These are phyloP conservation scores for Corchorus olitorius DNA, from an alignment of 345 rosid genomes.

Conservation along the genomic window DNA sequence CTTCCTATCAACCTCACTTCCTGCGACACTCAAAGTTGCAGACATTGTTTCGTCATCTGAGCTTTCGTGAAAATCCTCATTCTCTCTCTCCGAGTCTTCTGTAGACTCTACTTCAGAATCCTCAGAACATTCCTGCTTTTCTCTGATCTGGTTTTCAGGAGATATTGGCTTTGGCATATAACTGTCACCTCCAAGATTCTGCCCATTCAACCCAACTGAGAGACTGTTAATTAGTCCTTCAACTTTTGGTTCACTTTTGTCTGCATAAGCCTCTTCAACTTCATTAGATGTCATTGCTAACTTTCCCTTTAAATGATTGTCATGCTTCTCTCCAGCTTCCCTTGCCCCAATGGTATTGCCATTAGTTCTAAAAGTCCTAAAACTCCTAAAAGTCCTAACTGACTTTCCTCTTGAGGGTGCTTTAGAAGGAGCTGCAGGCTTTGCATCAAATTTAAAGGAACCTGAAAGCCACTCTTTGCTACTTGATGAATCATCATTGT, in stretches of 20 bases:
- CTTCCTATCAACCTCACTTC: conserved; percentile 79
- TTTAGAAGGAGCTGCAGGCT: conserved; percentile 31
- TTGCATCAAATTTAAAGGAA: conserved; percentile 42
- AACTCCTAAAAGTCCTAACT: conserved; percentile 72
- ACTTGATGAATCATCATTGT: conserved; percentile 26
- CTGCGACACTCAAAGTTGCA: conserved; percentile 37
- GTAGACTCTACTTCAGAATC: conserved; percentile 12
- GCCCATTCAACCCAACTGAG: conserved; percentile 21
- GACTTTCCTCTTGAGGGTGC: conserved; percentile 60
- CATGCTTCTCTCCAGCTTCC: conserved; percentile 32
- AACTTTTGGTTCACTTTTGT: conserved; percentile 24
- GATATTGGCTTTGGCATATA: conserved; percentile 13
- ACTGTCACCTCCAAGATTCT: conserved; percentile 17
- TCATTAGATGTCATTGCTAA: conserved; percentile 18
- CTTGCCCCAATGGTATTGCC: conserved; percentile 27
- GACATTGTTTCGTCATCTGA: conserved; percentile 37
- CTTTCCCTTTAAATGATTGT: conserved; percentile 26
- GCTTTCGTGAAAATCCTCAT: conserved; percentile 27
- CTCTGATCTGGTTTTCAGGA: conserved; percentile 23
- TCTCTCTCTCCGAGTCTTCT: conserved; percentile 32
- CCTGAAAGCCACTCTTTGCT: conserved; percentile 29
- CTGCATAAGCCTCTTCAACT: conserved; percentile 20
- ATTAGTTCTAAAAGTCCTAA: conserved; percentile 57
- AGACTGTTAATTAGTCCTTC: conserved; percentile 19
- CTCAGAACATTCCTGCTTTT: conserved; percentile 23